Base-by-base conservation (phyloP, 2,329 filamentous ascomycete species). In the Ophiostoma perfectum region DNA sequence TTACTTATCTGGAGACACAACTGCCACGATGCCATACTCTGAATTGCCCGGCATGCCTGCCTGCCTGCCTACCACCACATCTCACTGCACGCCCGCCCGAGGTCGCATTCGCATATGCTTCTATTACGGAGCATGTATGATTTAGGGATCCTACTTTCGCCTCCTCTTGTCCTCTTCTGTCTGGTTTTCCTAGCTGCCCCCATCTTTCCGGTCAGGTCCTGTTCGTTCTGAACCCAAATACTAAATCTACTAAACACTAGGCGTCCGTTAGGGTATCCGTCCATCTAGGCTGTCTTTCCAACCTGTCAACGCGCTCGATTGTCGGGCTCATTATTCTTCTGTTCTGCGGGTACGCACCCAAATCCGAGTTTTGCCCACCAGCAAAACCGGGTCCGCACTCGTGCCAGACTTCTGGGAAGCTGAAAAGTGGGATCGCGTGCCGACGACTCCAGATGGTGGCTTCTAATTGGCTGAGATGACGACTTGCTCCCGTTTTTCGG, bases 391-490 rank as follows among this genome's bases (percentile, higher is more conserved):
- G 27, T 11, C 55, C 55, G 27, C 42, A 60, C 55, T 18, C n/a
- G 55, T 60, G 55, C 55, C 55, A 60, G 55, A 60, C 55, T 60
- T 60, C 27, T 60, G 55, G 55, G 36, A 60, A 60, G 27, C 27
- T 2, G 11, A 38, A 60, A 60, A 60, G 55, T 27, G 55, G 27
- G 55, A 38, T 27, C 27, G 4, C 16, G 6, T 27, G 12, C 27
- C 27, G 18, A 60, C 9, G 14, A 11, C 12, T 60, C 11, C 8
- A 39, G 38, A 55, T 55, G 11, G 3, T 11, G 12, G 1, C n/a
- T 14, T 55, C n/a, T 55, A 9, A 55, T 55, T 55, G 49, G 49
- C 9, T 27, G 27, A 49, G 7, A 55, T 36, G 18, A 11, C n/a
- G n/a, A 7, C 9, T 8, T 45, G 42, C 27, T 14, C 38, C 55